Evolutionary conservation across 192 early-diverging fungal genomes (phyloP).

Genomic region (Mortierella antarctica): DNA sequence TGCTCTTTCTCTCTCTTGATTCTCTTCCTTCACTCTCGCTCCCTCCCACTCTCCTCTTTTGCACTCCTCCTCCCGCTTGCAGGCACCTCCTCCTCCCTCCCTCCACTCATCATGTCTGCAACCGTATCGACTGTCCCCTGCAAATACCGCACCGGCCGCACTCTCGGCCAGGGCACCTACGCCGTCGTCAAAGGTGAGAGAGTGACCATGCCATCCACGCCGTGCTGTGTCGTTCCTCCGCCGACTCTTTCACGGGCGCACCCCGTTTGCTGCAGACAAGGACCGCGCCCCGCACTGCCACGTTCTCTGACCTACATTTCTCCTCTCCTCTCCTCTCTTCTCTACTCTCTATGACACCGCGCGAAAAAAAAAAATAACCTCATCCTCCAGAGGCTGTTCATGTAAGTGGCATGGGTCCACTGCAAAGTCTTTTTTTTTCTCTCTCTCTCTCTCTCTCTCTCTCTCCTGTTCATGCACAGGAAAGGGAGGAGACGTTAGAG

Average conservation of each 20-base stretch:
- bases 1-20: background rate
- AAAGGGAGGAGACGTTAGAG: background rate
- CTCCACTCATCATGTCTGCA: constrained; percentile 15
- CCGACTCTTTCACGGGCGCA: constrained; percentile 6
- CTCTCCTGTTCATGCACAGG: background rate
- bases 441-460: background rate
- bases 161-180: constrained; percentile 74
- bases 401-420: constrained; percentile 37
- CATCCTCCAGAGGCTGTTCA: constrained; percentile 61
- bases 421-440: background rate
- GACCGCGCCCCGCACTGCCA: background rate
- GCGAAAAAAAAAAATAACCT: constrained; percentile 1
- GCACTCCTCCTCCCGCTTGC: background rate
- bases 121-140: constrained; percentile 56
- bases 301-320: background rate
- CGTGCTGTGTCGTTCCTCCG: background rate
- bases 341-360: background rate
- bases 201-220: constrained; percentile 4
- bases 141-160: constrained; percentile 75
- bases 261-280: constrained; percentile 2
- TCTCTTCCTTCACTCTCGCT: background rate
- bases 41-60: background rate
- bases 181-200: constrained; percentile 72
- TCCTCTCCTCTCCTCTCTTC: background rate
- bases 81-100: background rate